Percentiles rank a stretch among this genome's conserved stretches.
Conservation (phyloP, 2,329 filamentous ascomycete genomes). For the Lasiodiplodia sp. region DNA sequence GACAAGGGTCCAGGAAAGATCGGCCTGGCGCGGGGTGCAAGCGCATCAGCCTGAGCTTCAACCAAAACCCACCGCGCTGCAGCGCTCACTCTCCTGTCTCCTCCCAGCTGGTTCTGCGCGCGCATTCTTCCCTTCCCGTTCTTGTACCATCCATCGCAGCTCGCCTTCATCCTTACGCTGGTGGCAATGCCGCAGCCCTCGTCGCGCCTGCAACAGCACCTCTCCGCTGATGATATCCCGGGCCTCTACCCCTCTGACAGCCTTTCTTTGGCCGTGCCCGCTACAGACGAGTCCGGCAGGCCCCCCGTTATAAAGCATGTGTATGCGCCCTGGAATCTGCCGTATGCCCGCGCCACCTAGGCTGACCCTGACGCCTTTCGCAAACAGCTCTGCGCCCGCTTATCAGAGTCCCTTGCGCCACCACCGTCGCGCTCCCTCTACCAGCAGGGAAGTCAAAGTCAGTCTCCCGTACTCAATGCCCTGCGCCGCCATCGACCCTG, state of each 20-base stretch:
- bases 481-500: neutral
- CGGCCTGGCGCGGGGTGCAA: constrained; percentile 27
- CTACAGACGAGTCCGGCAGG: constrained; percentile 46
- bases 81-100: constrained; percentile 12
- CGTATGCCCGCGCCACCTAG: neutral
- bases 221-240: constrained; percentile 39
- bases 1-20: constrained; percentile 24
- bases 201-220: constrained; percentile 32
- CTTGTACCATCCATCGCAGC: neutral
- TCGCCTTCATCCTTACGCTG: too few relatives aligned
- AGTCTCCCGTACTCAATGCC: constrained; percentile 29
- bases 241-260: constrained; percentile 56
- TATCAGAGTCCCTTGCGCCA: constrained; percentile 71
- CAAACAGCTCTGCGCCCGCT: constrained; percentile 61
- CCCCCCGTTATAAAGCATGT: constrained; percentile 58
- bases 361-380: constrained; percentile 8
- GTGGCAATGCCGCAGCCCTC: constrained; percentile 25
- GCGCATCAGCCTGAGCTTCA: constrained; percentile 25
- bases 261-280: constrained; percentile 56
- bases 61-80: constrained; percentile 11
- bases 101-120: neutral
- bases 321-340: constrained; percentile 43
- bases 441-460: constrained; percentile 69
- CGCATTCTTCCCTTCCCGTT: neutral
- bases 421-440: constrained; percentile 67